Evolutionary conservation across 495 filamentous ascomycete species (phyloP).

Genomic region (Corynascus novoguineensis): DNA sequence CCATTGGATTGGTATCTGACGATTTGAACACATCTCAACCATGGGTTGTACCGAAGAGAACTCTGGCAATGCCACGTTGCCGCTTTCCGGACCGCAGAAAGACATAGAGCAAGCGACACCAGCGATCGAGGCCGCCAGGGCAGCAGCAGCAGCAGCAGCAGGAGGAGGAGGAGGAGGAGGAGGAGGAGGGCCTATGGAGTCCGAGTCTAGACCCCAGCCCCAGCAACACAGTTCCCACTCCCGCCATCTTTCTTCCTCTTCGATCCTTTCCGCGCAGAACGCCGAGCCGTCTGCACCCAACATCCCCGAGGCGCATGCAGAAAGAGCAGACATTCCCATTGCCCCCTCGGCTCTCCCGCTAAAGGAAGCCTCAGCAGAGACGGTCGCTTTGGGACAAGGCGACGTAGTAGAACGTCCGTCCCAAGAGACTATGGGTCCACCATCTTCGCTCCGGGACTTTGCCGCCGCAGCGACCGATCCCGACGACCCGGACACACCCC

Average conservation of each 20-base stretch:
- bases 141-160: not conserved
- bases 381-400: not conserved
- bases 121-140: constrained; percentile 6
- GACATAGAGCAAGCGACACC: not conserved
- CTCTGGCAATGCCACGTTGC: not conserved
- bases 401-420: not conserved
- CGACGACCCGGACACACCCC: constrained; percentile 43
- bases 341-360: constrained; percentile 41
- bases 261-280: constrained; percentile 42
- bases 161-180: not conserved
- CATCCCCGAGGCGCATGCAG: constrained; percentile 43
- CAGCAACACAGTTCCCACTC: constrained; percentile 21
- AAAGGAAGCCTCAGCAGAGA: not conserved
- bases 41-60: not conserved
- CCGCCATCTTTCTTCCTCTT: constrained; percentile 24
- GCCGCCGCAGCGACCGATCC: constrained; percentile 23
- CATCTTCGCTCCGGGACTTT: constrained; percentile 23
- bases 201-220: constrained; percentile 13
- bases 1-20: constrained; percentile 14
- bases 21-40: constrained; percentile 6
- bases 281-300: constrained; percentile 50
- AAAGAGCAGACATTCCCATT: constrained; percentile 57
- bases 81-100: not conserved
- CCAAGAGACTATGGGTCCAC: constrained; percentile 17
- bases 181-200: too few species aligned